phyloP scores from a whole-genome alignment of 1,284 basidiomycete species.

The Leccinum olivaceoglutinosum region DNA sequence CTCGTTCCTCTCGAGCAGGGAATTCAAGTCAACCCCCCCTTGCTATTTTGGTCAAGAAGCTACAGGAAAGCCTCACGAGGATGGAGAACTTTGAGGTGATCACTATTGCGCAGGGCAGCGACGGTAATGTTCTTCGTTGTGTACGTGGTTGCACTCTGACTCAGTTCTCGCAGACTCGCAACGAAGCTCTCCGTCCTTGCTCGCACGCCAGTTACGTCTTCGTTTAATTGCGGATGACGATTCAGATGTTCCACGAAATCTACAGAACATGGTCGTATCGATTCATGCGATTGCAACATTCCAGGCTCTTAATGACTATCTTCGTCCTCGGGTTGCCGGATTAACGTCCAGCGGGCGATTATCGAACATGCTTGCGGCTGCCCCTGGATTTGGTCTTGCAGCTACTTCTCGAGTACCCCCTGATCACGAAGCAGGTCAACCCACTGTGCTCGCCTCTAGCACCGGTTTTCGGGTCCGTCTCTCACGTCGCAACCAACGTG shows the following conservation, averaged over 20 bases:
- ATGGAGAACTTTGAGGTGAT: constrained; percentile 94
- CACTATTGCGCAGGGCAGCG: constrained; percentile 73
- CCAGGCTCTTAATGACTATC: constrained; percentile 91
- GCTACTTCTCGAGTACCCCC: constrained; percentile 22
- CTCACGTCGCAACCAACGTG: constrained; percentile 34
- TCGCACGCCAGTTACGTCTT: constrained; percentile 85
- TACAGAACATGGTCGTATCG: constrained; percentile 88
- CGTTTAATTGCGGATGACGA: constrained; percentile 85
- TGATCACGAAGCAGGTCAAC: constrained; percentile 20
- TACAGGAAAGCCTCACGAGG: constrained; percentile 89
- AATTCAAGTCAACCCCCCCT: constrained; percentile 57
- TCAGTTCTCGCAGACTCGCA: constrained; percentile 58
- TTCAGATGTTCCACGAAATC: constrained; percentile 78
- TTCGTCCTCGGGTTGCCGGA: constrained; percentile 85
- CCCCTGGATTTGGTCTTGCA: constrained; percentile 59
- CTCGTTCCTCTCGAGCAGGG: constrained; percentile 44
- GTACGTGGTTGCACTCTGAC: constrained; percentile 5
- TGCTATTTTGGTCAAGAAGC: constrained; percentile 82
- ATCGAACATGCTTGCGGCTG: constrained; percentile 84
- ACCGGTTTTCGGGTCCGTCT: constrained; percentile 29
- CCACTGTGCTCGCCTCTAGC: constrained; percentile 5
- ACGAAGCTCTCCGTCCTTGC: constrained; percentile 77
- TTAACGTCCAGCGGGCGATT: constrained; percentile 62
- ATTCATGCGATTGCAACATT: constrained; percentile 96
- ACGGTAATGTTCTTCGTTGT: constrained; percentile 42